Base-by-base conservation (phyloP, 148 eudicot genomes). In the Spergularia marina region DNA sequence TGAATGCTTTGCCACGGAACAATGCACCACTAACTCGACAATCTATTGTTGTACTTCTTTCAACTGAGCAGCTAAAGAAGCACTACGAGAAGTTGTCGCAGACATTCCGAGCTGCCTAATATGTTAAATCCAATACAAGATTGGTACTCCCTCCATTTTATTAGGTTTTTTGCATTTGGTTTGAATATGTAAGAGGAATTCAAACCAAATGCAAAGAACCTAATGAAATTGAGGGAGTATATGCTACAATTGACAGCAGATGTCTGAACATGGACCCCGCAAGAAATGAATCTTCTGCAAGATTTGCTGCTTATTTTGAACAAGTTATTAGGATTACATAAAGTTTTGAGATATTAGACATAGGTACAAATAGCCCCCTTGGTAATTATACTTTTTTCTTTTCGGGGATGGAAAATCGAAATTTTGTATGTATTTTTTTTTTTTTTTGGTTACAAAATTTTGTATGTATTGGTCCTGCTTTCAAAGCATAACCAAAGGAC, bases 1-100 rank as follows among this genome's bases (percentile, higher is more conserved):
- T 53, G 20, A 41, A 11, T 30, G 7, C 16, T 18, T n/a, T 76
- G 17, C 14, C 23, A 10, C 25, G 18, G 20, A 49, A 3, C 34
- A 68, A 39, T 78, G 13, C 17, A 6, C 52, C 53, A 39, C 21
- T 68, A 15, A 20, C 53, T 53, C 68, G 17, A 20, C 30, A 7
- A 12, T 25, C 64, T 17, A 23, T 21, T 20, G 51, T 16, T 6
- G 49, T 10, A 13, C 55, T 47, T 2, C 23, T 51, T 51, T 62
- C 21, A 10, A 5, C 52, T 63, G 77, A 66, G 77, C 80, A 81
- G 83, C 69, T 60, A 77, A 77, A 59, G 75, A 53, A 68, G 52
- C 59, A 53, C 70, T 81, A 72, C n/a, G 77, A 73, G 69, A 71
- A 61, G 20, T 20, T 77, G 65, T 76, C 83, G 10, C 39, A 36